Conservation (phyloP, 805 yeast genomes). For the Barnettozyma botsteinii region DNA sequence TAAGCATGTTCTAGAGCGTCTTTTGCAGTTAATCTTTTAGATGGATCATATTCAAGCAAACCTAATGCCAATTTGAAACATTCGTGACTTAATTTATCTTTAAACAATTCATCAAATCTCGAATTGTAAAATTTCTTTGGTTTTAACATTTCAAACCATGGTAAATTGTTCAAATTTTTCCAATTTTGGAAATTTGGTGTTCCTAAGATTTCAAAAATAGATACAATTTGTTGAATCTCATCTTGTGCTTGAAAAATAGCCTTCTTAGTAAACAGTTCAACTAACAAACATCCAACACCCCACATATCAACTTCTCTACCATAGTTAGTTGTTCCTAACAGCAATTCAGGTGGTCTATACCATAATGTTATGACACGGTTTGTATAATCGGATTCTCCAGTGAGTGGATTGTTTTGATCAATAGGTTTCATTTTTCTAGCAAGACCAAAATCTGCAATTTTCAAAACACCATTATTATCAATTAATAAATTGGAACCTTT, state of each 20-base stretch:
- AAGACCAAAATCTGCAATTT: slow-evolving; percentile 78
- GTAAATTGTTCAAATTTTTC: slow-evolving; percentile 74
- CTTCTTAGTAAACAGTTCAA: slow-evolving; percentile 68
- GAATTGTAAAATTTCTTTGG: slow-evolving; percentile 37
- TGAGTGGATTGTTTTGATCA: slow-evolving; percentile 36
- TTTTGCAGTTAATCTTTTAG: slow-evolving; percentile 56
- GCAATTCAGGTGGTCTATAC: slow-evolving; percentile 95
- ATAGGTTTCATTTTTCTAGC: slow-evolving; percentile 69
- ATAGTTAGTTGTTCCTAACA: slow-evolving; percentile 86
- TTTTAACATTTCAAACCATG: slow-evolving; percentile 87
- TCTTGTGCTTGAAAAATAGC: slow-evolving; percentile 87
- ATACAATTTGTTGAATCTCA: slow-evolving; percentile 76
- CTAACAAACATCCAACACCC: slow-evolving; percentile 91
- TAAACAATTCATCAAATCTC: slow-evolving; percentile 38
- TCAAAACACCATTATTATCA: slow-evolving; percentile 54
- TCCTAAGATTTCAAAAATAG: slow-evolving; percentile 81
- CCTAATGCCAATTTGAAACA: slow-evolving; percentile 61
- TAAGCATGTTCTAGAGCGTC: slow-evolving; percentile 68
- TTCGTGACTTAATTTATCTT: slow-evolving; percentile 37
- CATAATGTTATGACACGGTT: slow-evolving; percentile 93
- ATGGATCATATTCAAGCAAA: slow-evolving; percentile 66
- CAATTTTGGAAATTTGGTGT: slow-evolving; percentile 69
- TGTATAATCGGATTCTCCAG: slow-evolving; percentile 64
- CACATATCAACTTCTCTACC: slow-evolving; percentile 91
- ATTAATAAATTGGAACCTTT: slow-evolving; percentile 75